A percentile compares a stretch with the other conserved stretches of the same genome.
Conservation (phyloP, 345 rosid genomes). For the Salix exigua region DNA sequence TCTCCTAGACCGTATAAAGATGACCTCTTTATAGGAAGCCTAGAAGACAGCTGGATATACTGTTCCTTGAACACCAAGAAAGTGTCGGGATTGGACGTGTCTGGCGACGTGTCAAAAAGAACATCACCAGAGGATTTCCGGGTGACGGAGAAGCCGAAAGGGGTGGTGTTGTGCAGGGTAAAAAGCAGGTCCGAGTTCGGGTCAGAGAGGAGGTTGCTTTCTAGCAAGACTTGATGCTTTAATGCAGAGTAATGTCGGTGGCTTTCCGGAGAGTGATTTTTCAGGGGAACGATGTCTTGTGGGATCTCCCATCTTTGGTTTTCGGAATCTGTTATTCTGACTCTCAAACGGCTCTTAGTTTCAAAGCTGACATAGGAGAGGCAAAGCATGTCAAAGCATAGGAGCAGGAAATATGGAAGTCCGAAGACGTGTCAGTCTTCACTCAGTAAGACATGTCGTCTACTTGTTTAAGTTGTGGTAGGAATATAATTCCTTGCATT, state of each 20-base stretch:
- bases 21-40: conserved; percentile 50
- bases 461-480: background rate
- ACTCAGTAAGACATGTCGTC: background rate
- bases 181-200: conserved; percentile 60
- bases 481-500: background rate
- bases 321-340: conserved; percentile 13
- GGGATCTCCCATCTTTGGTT: conserved; percentile 24
- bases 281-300: conserved; percentile 39
- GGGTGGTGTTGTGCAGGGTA: conserved; percentile 50
- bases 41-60: conserved; percentile 58
- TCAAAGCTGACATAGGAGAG: conserved; percentile 10
- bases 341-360: conserved; percentile 9
- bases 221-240: conserved; percentile 3
- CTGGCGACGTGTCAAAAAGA: conserved; percentile 52
- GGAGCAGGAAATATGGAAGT: background rate
- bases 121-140: conserved; percentile 62
- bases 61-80: conserved; percentile 68
- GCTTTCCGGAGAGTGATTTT: conserved; percentile 10
- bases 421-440: background rate
- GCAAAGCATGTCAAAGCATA: background rate
- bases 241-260: background rate
- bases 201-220: conserved; percentile 12
- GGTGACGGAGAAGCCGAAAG: conserved; percentile 55
- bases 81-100: conserved; percentile 27
- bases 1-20: conserved; percentile 67